These are phyloP conservation scores for Auriscalpium vulgare DNA, from an alignment of 768 basidiomycete species.

Conservation along the genomic window DNA sequence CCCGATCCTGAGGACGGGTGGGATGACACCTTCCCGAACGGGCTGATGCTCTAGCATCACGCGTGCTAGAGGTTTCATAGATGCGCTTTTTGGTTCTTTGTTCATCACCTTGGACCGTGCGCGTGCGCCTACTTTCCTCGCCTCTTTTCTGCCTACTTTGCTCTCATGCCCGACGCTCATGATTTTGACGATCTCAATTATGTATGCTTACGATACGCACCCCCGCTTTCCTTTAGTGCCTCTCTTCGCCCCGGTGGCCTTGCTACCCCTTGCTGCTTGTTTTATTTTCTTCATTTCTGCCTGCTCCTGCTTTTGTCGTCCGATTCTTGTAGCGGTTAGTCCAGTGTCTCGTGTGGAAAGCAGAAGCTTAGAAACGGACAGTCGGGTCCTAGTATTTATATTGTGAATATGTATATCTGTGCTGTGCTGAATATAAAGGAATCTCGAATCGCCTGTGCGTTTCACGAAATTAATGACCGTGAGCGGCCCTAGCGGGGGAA, in stretches of 20 bases:
- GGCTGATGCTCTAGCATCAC: background rate
- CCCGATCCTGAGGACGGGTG: background rate
- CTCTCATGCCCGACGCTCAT: background rate
- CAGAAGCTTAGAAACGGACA: constrained; percentile 2
- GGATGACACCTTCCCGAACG: background rate
- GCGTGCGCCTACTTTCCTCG: background rate
- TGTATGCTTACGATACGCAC: background rate
- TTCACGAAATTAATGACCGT: too few species aligned
- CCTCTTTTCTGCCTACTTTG: background rate
- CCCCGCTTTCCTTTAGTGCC: too few species aligned
- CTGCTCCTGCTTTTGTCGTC: too few species aligned
- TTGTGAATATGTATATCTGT: constrained; percentile 5
- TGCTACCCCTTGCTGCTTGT: too few species aligned
- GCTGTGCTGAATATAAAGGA: background rate
- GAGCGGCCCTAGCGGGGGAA: too few species aligned
- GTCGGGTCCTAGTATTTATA: constrained; percentile 12
- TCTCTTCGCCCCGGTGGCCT: too few species aligned
- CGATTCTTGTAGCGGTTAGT: constrained; percentile 6
- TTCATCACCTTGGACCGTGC: background rate
- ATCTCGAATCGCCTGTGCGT: too few species aligned
- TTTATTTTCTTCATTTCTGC: too few species aligned
- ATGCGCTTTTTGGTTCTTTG: background rate
- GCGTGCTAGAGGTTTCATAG: too few species aligned
- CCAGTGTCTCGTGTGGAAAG: background rate
- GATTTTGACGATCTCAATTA: background rate